A percentile compares a stretch with the other conserved stretches of the same genome.
Conservation (phyloP, 352 stramenopile species). For the Globisporangium sylvaticum region DNA sequence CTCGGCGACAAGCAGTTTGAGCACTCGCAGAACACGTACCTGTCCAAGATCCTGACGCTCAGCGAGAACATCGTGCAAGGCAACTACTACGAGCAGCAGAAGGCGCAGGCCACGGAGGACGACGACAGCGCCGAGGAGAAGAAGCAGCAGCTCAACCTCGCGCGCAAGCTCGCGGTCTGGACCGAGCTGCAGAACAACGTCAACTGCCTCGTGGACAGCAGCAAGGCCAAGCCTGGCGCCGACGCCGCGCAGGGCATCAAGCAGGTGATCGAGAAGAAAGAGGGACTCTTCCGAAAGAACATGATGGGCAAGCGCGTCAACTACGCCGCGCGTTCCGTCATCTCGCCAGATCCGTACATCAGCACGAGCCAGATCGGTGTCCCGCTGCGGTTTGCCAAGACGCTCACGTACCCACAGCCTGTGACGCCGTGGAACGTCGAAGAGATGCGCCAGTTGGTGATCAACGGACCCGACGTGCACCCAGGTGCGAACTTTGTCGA, state of each 20-base stretch:
- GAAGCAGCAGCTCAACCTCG: conserved; percentile 73
- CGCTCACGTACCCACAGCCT: conserved; percentile 96
- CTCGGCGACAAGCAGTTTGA: conserved; percentile 96
- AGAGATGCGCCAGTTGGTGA: conserved; percentile 95
- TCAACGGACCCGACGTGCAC: conserved; percentile 95
- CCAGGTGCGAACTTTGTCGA: conserved; percentile 98
- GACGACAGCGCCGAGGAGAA: conserved; percentile 44
- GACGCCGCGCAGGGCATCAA: conserved; percentile 90
- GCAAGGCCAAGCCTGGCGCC: conserved; percentile 57
- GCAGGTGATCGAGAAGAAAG: conserved; percentile 99
- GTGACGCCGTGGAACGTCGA: conserved; percentile 98
- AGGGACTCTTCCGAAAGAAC: conserved; percentile 99
- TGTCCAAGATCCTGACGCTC: conserved; percentile 93
- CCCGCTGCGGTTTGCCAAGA: conserved; percentile 97
- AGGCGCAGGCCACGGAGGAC: conserved; percentile 36
- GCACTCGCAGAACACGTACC: conserved; percentile 96
- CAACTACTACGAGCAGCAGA: conserved; percentile 59
- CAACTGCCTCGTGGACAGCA: conserved; percentile 82
- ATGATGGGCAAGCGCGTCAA: conserved; percentile 99
- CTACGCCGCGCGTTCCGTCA: conserved; percentile 98
- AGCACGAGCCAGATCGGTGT: conserved; percentile 99
- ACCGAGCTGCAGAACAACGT: conserved; percentile 96
- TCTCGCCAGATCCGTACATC: conserved; percentile 99
- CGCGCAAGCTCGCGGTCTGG: conserved; percentile 93
- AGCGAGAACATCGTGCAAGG: conserved; percentile 88